Evolutionary conservation across 192 early-diverging fungal genomes (phyloP), one percentile per base, ranked within the genome.

Genomic region (Podochytrium sp.): DNA sequence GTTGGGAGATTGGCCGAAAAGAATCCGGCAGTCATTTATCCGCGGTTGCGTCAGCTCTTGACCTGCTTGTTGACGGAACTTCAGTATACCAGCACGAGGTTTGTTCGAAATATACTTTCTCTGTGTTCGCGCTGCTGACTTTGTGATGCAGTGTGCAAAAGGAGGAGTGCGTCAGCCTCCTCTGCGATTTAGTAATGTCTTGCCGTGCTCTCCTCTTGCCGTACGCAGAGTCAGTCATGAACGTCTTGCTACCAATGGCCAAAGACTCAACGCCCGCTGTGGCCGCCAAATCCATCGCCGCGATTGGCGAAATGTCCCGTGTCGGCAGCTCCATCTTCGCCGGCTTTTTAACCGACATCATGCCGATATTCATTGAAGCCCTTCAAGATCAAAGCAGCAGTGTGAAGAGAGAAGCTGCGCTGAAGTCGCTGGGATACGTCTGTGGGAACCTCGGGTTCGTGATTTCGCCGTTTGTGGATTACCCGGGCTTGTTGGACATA

Each of bases 21-120:
- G 58, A 95, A 95, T 66, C 94, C 94, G 3, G 93, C 91, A 0
- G 90, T 91, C 64, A 87, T 93, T 6, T 88, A 93, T 83, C 92
- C 94, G 5, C 89, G 84, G 1, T 81, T 96, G 16, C 86, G 91
- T 34, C 88, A 91, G 55, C 7, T 40, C 18, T 85, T 91, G 0
- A 63, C 93, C 2, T 82, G 90, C 51, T 78, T 96, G 2, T 75
- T 96, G 60, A 92, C 89, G 2, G 93, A 95, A 73, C 78, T 96
- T 5, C 92, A 96, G 78, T 93, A 89, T 70, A 87, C 40, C 14
- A 29, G 7, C n/a, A 30, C 67, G 66, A 59, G 69, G 69, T 71
- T 10, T 57, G 56, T 29, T 42, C 25, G 29, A 57, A 43, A 43
- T 65, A 20, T 47, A 70, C 16, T 51, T 59, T 18, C 40, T 14